These are phyloP conservation scores for Ophiostoma angusticollis DNA, from an alignment of 2,329 filamentous ascomycete genomes.

Conservation along the genomic window DNA sequence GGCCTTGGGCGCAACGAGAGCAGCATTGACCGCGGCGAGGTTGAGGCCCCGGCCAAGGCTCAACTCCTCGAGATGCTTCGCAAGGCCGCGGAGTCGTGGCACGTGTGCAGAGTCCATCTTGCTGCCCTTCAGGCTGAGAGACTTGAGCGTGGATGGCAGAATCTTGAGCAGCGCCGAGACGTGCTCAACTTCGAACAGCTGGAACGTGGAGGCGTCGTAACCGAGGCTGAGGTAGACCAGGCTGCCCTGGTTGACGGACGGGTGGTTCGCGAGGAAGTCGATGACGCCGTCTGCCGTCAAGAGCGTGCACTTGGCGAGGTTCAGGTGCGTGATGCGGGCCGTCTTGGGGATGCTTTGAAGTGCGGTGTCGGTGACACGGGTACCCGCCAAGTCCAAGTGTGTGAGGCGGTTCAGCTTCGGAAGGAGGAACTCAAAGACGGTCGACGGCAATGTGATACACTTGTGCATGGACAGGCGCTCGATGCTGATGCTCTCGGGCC, in stretches of 20 bases:
- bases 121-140: constrained; percentile 64
- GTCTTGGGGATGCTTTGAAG: constrained; percentile 58
- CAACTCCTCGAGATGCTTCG: constrained; percentile 64
- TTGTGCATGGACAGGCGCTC: constrained; percentile 65
- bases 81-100: constrained; percentile 47
- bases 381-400: constrained; percentile 69
- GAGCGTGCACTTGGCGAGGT: constrained; percentile 61
- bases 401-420: constrained; percentile 59
- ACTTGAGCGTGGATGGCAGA: constrained; percentile 55
- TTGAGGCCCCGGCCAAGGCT: constrained; percentile 57
- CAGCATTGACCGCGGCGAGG: constrained; percentile 49
- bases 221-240: constrained; percentile 63
- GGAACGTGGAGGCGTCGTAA: constrained; percentile 58
- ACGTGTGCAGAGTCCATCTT: constrained; percentile 55
- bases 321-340: constrained; percentile 63
- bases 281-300: constrained; percentile 55
- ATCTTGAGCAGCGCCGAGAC: constrained; percentile 51
- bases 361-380: constrained; percentile 59
- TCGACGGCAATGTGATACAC: constrained; percentile 56
- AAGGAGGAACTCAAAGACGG: constrained; percentile 55
- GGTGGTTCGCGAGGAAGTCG: constrained; percentile 57
- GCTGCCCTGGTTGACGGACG: constrained; percentile 44
- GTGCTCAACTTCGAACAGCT: constrained; percentile 55
- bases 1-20: constrained; percentile 40
- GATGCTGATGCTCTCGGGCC: constrained; percentile 44